Percentiles rank a stretch among this genome's conserved stretches.
Conservation (phyloP, 768 basidiomycete species). For the Boletus rufocinnamomeus region DNA sequence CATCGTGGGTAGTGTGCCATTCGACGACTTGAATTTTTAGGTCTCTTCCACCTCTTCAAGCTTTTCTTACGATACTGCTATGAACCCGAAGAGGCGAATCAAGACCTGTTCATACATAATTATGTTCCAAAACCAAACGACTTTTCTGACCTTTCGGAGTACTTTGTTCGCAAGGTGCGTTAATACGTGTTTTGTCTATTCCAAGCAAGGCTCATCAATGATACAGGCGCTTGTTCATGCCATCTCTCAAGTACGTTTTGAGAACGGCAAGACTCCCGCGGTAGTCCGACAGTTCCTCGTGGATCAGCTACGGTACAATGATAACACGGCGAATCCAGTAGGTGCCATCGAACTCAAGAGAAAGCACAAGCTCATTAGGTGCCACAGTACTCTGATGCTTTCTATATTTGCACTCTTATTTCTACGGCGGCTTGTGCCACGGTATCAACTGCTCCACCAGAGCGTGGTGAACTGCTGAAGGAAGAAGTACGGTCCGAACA, state of each 20-base stretch:
- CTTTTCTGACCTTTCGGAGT: conserved; percentile 88
- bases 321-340: conserved; percentile 89
- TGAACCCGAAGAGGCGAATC: conserved; percentile 77
- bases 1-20: conserved; percentile 68
- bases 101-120: conserved; percentile 82
- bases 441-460: conserved; percentile 74
- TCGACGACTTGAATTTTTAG: conserved; percentile 79
- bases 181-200: neutral
- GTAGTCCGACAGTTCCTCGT: conserved; percentile 87
- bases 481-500: conserved; percentile 67
- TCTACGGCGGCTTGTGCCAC: conserved; percentile 78
- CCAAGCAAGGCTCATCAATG: conserved; percentile 8
- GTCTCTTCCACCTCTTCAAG: conserved; percentile 95
- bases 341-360: conserved; percentile 32
- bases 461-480: conserved; percentile 75
- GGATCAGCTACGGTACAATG: conserved; percentile 92
- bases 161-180: conserved; percentile 89
- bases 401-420: conserved; percentile 86
- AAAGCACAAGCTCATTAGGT: conserved; percentile 4
- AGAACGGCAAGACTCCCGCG: conserved; percentile 81
- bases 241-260: conserved; percentile 83
- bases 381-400: conserved; percentile 82
- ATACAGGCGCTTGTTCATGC: conserved; percentile 74
- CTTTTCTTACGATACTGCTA: conserved; percentile 90
- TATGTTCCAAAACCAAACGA: conserved; percentile 96